Evolutionary conservation across 257 asterid genomes (phyloP).

Genomic region (Capsicum baccatum): DNA sequence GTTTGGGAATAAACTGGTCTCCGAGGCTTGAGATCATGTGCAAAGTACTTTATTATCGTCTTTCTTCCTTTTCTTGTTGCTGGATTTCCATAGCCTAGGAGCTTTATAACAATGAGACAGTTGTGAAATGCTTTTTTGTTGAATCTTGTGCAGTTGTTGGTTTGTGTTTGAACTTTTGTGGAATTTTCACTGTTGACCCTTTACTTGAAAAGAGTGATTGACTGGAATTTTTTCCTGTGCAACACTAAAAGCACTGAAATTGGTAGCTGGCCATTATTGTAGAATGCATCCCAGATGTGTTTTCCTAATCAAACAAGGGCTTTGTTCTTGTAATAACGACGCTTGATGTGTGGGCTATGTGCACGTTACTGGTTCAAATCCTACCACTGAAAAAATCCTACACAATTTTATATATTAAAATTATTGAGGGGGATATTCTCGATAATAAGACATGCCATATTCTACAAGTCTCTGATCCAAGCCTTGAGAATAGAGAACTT

Average conservation of each 20-base stretch:
- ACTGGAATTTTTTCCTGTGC: neutral
- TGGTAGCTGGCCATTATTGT: neutral
- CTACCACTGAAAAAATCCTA: neutral
- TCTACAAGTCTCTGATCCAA: neutral
- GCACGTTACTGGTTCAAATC: neutral
- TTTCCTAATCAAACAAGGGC: neutral
- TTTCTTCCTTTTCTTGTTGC: neutral
- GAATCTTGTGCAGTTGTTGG: neutral
- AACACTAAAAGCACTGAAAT: neutral
- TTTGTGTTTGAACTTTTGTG: neutral
- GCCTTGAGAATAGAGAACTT: neutral
- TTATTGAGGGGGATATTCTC: no score
- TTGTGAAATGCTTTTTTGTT: slow-evolving; percentile 20
- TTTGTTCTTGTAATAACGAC: neutral
- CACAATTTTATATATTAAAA: no score
- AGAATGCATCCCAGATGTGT: neutral
- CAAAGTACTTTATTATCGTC: neutral
- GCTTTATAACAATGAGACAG: slow-evolving; percentile 17
- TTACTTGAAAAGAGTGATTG: neutral
- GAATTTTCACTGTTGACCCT: neutral
- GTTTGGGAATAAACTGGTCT: slow-evolving; percentile 22
- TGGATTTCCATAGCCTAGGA: neutral
- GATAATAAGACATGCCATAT: no score
- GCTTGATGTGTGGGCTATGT: neutral
- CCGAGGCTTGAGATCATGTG: slow-evolving; percentile 12